Evolutionary conservation across 257 asterid species (phyloP).

Genomic region (Coffea canephora): DNA sequence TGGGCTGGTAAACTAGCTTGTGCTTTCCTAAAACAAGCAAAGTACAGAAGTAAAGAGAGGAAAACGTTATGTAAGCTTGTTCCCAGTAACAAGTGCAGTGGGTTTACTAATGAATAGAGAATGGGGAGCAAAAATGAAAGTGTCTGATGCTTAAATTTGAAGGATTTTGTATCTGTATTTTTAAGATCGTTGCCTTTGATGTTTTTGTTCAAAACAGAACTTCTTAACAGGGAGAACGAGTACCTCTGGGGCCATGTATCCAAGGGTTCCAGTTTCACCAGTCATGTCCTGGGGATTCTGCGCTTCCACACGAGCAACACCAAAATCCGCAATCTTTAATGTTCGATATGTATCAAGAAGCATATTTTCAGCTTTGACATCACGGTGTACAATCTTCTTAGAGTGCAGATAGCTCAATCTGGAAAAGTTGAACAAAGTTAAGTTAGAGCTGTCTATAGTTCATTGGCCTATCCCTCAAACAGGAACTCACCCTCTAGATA

Average conservation of each 20-base stretch:
- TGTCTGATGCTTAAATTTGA: neutral
- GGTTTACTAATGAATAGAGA: neutral
- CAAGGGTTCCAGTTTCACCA: slow-evolving; percentile 97
- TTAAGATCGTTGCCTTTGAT: neutral
- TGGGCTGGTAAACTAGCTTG: neutral
- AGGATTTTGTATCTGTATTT: neutral
- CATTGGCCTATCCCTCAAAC: neutral
- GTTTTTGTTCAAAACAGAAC: neutral
- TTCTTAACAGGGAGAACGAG: neutral
- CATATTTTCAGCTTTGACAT: slow-evolving; percentile 97
- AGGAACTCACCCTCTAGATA: slow-evolving; percentile 68
- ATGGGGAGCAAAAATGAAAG: neutral
- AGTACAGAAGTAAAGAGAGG: neutral
- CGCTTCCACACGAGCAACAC: slow-evolving; percentile 97
- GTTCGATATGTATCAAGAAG: slow-evolving; percentile 54
- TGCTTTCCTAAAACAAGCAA: neutral
- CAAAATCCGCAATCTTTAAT: slow-evolving; percentile 90
- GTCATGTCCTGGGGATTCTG: slow-evolving; percentile 95
- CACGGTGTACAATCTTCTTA: slow-evolving; percentile 87
- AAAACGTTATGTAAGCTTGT: neutral
- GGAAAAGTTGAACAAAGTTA: slow-evolving; percentile 18
- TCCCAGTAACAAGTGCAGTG: neutral
- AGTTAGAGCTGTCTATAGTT: neutral
- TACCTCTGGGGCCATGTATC: slow-evolving; percentile 99
- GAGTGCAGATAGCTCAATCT: slow-evolving; percentile 91